Base-by-base conservation (phyloP, 2,329 filamentous ascomycete genomes). In the Lojkania enalia region DNA sequence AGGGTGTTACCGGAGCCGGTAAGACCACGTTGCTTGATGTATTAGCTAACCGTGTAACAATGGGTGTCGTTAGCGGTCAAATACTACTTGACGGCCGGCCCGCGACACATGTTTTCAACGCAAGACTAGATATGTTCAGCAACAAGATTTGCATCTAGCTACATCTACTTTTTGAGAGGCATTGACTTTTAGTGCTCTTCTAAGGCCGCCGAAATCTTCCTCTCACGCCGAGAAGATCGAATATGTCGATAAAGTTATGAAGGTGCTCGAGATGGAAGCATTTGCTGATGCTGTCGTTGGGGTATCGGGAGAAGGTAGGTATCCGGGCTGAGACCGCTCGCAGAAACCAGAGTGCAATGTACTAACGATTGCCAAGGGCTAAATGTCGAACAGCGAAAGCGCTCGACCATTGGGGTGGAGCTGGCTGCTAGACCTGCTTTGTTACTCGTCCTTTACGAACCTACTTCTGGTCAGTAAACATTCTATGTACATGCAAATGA, bases 401-500 rank as follows among this genome's bases (percentile, higher is more conserved):
- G 80, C 38, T 74, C 85, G 5, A 85, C 79, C 1, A 81, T 82
- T 39, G 79, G 76, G 39, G 77, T 82, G 12, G 79, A 82, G 51
- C 70, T 82, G 23, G 58, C 90, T 14, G 37, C 77, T 0, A 79
- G 86, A 67, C 86, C 86, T 0, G 77, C 85, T 49, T 74, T 88
- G 5, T 75, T 89, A 1, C 76, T 90, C 14, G 89, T 90, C 75
- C 74, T 89, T 12, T 86, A 90, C 51, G 86, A 90, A 66, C 86
- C 86, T 0, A 89, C 86, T 0, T 86, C 82, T 1, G 86, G 86
- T 39, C 78, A n/a, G n/a, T n/a, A n/a, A n/a, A n/a, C n/a, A n/a
- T n/a, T n/a, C n/a, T n/a, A n/a, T n/a, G n/a, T n/a, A n/a, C n/a
- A n/a, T n/a, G n/a, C n/a, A n/a, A n/a, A n/a, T n/a, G n/a, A n/a